Evolutionary conservation across 1,284 basidiomycete genomes (phyloP).

Genomic region (Austroboletus novae-zelandiae): DNA sequence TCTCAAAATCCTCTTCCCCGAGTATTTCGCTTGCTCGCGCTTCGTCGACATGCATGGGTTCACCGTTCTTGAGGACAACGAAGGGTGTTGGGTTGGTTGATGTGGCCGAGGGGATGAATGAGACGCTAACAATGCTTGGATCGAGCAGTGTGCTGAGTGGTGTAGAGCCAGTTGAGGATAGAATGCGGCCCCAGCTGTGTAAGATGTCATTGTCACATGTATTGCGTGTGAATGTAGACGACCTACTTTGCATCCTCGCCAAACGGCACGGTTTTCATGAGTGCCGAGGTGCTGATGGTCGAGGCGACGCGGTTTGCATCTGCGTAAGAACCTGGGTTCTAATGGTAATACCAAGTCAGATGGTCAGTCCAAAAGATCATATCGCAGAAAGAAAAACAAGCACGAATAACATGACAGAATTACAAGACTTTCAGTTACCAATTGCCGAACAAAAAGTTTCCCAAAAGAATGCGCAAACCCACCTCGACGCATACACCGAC

Average conservation of each 20-base stretch:
- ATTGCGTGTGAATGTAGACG: constrained; percentile 42
- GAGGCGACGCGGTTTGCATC: too few relatives aligned
- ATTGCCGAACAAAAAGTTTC: too few relatives aligned
- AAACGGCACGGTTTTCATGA: constrained; percentile 94
- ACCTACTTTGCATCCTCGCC: constrained; percentile 96
- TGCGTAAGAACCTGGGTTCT: too few relatives aligned
- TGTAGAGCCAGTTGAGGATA: constrained; percentile 83
- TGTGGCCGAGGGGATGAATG: constrained; percentile 64
- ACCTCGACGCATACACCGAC: too few relatives aligned
- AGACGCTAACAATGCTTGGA: too few relatives aligned
- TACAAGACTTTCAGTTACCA: too few relatives aligned
- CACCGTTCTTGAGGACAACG: constrained; percentile 74
- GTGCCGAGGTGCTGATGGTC: too few relatives aligned
- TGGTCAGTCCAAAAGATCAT: too few relatives aligned
- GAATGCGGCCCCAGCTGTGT: constrained; percentile 92
- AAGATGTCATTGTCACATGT: not conserved
- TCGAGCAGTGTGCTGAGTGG: constrained; percentile 62
- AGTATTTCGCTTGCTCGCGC: constrained; percentile 82
- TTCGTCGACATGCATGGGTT: constrained; percentile 89
- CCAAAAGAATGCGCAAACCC: too few relatives aligned
- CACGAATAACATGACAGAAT: too few relatives aligned
- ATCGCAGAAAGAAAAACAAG: too few relatives aligned
- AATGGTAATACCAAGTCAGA: too few relatives aligned
- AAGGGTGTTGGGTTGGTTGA: constrained; percentile 55
- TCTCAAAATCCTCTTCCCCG: constrained; percentile 79